Evolutionary conservation across 345 rosid genomes (phyloP).

Genomic region (Populus davidiana): DNA sequence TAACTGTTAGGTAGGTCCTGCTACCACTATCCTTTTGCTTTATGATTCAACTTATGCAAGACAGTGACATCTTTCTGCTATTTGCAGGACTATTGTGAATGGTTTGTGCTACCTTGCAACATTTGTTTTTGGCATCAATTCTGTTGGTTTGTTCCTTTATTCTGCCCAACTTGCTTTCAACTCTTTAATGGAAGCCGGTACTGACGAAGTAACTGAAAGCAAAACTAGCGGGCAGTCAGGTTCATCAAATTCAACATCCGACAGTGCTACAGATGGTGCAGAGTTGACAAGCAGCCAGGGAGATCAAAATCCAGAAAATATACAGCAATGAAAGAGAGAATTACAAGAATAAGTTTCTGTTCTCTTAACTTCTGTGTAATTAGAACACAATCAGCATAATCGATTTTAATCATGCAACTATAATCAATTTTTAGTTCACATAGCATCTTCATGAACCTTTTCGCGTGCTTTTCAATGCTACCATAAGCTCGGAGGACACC

Average conservation of each 20-base stretch:
- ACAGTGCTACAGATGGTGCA: constrained; percentile 23
- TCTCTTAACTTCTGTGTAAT: constrained; percentile 13
- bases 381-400: background rate
- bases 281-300: constrained; percentile 37
- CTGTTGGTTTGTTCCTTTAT: constrained; percentile 72
- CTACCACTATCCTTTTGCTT: background rate
- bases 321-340: constrained; percentile 21
- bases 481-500: background rate
- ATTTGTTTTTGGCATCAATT: constrained; percentile 80
- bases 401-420: background rate
- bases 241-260: constrained; percentile 28
- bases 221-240: constrained; percentile 19
- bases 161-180: constrained; percentile 67
- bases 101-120: constrained; percentile 94
- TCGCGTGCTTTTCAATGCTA: background rate
- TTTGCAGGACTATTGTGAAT: constrained; percentile 74
- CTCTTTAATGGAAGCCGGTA: constrained; percentile 45
- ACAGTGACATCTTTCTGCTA: constrained; percentile 2
- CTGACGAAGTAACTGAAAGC: constrained; percentile 23
- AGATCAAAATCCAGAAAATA: constrained; percentile 49
- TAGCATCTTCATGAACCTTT: background rate
- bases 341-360: constrained; percentile 15
- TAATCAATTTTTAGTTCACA: background rate
- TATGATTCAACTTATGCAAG: constrained; percentile 8
- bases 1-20: constrained; percentile 65